Conservation (phyloP, 805 yeast genomes). For the Metschnikowia cubensis region DNA sequence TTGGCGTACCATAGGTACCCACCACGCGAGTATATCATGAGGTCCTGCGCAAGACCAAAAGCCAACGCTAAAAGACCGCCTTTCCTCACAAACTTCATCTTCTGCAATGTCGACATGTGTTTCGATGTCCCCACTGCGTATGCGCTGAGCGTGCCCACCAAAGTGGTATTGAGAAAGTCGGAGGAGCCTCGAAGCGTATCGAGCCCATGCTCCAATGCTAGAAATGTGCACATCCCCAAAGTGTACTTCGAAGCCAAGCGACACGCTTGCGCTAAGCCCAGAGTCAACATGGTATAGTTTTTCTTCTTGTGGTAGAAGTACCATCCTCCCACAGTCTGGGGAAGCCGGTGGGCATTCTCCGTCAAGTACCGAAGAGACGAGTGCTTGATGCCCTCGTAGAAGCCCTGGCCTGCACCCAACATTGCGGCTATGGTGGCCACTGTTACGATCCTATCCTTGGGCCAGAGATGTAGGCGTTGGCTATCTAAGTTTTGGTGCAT, state of each 20-base stretch:
- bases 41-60: slow-evolving; percentile 67
- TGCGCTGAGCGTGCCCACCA: slow-evolving; percentile 53
- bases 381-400: slow-evolving; percentile 52
- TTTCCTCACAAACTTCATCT: slow-evolving; percentile 38
- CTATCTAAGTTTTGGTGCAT: not conserved
- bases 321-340: slow-evolving; percentile 79
- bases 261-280: slow-evolving; percentile 50
- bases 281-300: slow-evolving; percentile 64
- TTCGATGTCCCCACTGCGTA: slow-evolving; percentile 45
- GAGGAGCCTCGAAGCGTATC: slow-evolving; percentile 48
- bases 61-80: slow-evolving; percentile 58
- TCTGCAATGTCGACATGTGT: slow-evolving; percentile 42
- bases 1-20: slow-evolving; percentile 60
- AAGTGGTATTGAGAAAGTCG: slow-evolving; percentile 62
- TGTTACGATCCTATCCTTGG: slow-evolving; percentile 42
- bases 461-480: slow-evolving; percentile 49
- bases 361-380: slow-evolving; percentile 63
- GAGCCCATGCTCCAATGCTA: slow-evolving; percentile 58
- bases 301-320: slow-evolving; percentile 81
- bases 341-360: slow-evolving; percentile 79
- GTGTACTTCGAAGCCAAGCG: slow-evolving; percentile 35
- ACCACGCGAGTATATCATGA: slow-evolving; percentile 52
- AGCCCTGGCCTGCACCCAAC: slow-evolving; percentile 50
- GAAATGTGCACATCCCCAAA: slow-evolving; percentile 44
- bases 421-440: slow-evolving; percentile 37